phyloP scores from a whole-genome alignment of 1,284 basidiomycete genomes.

The Fomitopsis betulina region DNA sequence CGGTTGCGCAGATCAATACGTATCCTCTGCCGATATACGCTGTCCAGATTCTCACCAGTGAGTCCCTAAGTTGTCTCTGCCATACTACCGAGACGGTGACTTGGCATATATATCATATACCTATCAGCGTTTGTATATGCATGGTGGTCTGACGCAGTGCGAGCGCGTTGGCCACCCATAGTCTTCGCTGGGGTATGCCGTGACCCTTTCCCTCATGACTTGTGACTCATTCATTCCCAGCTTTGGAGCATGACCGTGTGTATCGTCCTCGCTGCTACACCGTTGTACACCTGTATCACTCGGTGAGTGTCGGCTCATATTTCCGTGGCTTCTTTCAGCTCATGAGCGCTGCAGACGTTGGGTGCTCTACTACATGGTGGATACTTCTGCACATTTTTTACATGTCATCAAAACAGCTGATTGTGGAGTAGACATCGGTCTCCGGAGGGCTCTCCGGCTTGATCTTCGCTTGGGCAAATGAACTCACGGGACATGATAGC shows the following conservation, averaged over 20 bases:
- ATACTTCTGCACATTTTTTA: background rate
- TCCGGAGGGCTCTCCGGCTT: constrained; percentile 33
- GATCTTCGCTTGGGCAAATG: constrained; percentile 39
- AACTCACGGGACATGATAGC: constrained; percentile 34
- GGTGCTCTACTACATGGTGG: constrained; percentile 36
- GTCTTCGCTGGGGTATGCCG: constrained; percentile 34
- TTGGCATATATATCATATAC: background rate
- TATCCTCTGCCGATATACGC: constrained; percentile 41
- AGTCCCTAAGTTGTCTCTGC: too few relatives aligned
- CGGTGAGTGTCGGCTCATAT: constrained; percentile 16
- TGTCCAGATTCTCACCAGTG: constrained; percentile 34
- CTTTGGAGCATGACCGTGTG: constrained; percentile 29
- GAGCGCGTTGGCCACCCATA: constrained; percentile 59
- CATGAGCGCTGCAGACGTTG: constrained; percentile 27
- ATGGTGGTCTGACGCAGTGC: constrained; percentile 49
- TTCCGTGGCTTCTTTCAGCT: background rate
- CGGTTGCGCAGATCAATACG: constrained; percentile 38
- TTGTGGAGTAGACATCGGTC: constrained; percentile 16
- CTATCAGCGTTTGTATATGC: constrained; percentile 41
- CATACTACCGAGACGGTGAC: too few relatives aligned
- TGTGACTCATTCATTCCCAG: constrained; percentile 12
- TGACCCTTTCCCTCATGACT: too few relatives aligned
- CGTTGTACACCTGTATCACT: constrained; percentile 31
- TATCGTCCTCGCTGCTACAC: constrained; percentile 32
- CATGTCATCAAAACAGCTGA: background rate